Conservation (phyloP, 2,329 filamentous ascomycete genomes). For the Fusarium incarnatum region DNA sequence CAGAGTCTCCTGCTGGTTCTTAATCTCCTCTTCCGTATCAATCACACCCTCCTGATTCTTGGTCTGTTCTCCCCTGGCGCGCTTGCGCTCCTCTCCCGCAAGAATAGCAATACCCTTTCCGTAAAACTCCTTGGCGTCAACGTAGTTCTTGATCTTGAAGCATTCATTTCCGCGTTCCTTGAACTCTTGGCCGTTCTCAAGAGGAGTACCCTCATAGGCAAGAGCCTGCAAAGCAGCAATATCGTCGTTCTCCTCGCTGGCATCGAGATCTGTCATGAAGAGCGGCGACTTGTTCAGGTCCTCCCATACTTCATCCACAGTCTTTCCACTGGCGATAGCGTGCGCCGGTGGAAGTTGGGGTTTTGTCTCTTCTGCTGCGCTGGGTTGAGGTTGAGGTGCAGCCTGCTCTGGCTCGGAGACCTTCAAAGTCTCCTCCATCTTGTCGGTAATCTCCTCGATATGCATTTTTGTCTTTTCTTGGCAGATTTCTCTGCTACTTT, state of each 20-base stretch:
- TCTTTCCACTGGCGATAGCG: constrained; percentile 57
- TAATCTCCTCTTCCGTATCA: constrained; percentile 65
- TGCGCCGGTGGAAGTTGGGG: constrained; percentile 62
- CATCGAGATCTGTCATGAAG: constrained; percentile 95
- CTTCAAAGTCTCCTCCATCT: constrained; percentile 53
- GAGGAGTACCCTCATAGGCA: constrained; percentile 90
- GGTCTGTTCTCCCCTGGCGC: constrained; percentile 55
- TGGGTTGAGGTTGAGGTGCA: neutral
- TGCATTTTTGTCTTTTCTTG: constrained; percentile 47
- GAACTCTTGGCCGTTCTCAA: constrained; percentile 86
- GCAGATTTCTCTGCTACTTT: neutral
- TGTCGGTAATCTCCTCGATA: constrained; percentile 58
- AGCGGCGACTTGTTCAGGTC: constrained; percentile 76
- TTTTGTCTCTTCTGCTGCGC: constrained; percentile 42
- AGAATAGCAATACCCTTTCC: constrained; percentile 84
- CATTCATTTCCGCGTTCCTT: constrained; percentile 93
- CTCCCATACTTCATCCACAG: constrained; percentile 66
- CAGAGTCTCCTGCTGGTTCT: constrained; percentile 71
- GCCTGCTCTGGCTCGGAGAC: constrained; percentile 23
- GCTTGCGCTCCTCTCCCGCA: constrained; percentile 69
- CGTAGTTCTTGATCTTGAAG: constrained; percentile 78
- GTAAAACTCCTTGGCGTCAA: constrained; percentile 92
- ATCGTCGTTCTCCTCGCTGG: constrained; percentile 85
- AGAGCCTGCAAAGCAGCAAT: constrained; percentile 90
- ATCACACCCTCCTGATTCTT: constrained; percentile 47